Percentiles rank a stretch among this genome's conserved stretches.
These are phyloP conservation scores for Ormosia emarginata DNA, from an alignment of 306 rosid species.

Conservation along the genomic window DNA sequence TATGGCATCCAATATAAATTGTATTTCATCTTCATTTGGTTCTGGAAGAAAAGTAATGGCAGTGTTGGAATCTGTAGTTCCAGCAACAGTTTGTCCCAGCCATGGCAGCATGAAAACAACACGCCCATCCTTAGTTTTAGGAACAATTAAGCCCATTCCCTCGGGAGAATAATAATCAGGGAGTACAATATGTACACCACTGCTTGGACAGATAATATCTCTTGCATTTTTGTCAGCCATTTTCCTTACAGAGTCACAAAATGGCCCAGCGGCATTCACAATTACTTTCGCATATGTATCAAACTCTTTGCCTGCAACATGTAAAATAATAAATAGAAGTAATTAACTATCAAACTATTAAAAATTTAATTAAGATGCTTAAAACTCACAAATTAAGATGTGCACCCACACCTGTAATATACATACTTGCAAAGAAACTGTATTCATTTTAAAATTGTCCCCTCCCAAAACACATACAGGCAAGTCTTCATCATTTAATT, in stretches of 20 bases:
- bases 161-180: constrained; percentile 92
- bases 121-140: constrained; percentile 89
- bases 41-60: constrained; percentile 66
- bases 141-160: constrained; percentile 89
- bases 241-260: constrained; percentile 76
- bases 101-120: constrained; percentile 89
- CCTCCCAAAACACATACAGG: not conserved
- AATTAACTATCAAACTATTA: not conserved
- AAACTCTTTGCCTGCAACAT: constrained; percentile 66
- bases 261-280: constrained; percentile 89
- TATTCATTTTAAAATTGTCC: not conserved
- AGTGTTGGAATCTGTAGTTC: constrained; percentile 83
- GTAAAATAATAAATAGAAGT: constrained; percentile 17
- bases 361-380: not conserved
- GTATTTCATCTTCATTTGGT: constrained; percentile 85
- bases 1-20: constrained; percentile 75
- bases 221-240: constrained; percentile 58
- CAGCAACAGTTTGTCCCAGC: constrained; percentile 89
- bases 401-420: not conserved
- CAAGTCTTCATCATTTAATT: not conserved
- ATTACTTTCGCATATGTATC: constrained; percentile 77
- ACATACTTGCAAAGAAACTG: not conserved
- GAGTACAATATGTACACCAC: constrained; percentile 79
- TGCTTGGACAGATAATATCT: constrained; percentile 73
- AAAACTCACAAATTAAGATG: not conserved